Evolutionary conservation across 208 protist species (phyloP).

Genomic region (Trypanosoma melophagium): DNA sequence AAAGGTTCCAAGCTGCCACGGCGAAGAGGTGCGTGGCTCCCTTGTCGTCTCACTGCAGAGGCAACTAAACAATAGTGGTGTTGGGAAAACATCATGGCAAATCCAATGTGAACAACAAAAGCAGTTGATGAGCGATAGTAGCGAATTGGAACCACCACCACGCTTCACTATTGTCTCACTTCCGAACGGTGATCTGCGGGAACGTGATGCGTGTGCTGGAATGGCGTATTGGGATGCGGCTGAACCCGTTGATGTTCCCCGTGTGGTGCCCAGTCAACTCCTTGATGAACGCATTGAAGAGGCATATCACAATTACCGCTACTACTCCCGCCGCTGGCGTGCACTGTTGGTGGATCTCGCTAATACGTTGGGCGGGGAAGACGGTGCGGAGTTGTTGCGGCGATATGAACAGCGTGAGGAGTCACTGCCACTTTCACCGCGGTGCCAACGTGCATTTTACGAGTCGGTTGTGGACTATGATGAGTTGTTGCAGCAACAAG

Average conservation of each 20-base stretch:
- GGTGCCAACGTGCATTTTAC: slow-evolving; percentile 29
- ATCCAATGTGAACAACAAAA: too few relatives aligned
- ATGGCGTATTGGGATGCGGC: slow-evolving; percentile 31
- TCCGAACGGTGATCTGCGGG: slow-evolving; percentile 46
- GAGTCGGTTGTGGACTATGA: slow-evolving; percentile 37
- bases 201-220: slow-evolving; percentile 35
- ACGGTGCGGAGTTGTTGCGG: slow-evolving; percentile 22
- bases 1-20: background rate
- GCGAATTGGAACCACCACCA: background rate
- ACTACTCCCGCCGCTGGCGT: slow-evolving; percentile 44
- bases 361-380: slow-evolving; percentile 20
- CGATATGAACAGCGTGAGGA: slow-evolving; percentile 18
- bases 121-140: too few relatives aligned
- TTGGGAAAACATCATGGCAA: too few relatives aligned
- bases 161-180: slow-evolving; percentile 48
- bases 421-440: slow-evolving; percentile 19
- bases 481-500: slow-evolving; percentile 25
- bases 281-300: slow-evolving; percentile 41
- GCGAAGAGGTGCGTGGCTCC: background rate
- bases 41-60: background rate
- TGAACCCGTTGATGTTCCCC: background rate
- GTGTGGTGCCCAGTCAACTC: slow-evolving; percentile 36
- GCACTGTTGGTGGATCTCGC: slow-evolving; percentile 29
- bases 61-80: too few relatives aligned
- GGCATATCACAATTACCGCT: slow-evolving; percentile 37